Base-by-base conservation (phyloP, 23 red algal species). In the Cyanidium caldarium region DNA sequence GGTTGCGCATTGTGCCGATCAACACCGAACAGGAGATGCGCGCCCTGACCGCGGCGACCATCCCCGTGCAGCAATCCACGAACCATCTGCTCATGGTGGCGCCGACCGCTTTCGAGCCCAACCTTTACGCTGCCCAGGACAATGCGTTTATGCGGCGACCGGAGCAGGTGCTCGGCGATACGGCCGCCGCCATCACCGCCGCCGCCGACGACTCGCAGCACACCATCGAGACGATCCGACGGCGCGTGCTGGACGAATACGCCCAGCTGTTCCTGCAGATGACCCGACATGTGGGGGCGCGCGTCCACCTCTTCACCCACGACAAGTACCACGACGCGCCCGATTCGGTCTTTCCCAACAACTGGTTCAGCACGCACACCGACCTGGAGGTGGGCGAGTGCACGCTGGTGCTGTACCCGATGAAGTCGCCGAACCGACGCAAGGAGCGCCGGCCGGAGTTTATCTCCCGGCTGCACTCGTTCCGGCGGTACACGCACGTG, bases 361-460 rank as follows among this genome's bases (percentile, higher is more conserved):
- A 95, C 75, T 87, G 82, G 72, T 95, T 95, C 70, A 81, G 74
- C 13, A 95, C 89, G 14, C 89, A 95, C 39, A 87, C 89, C 42
- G 89, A 84, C 34, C 46, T 66, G 0, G 68, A 81, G 42, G 80
- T 80, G 38, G 80, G 80, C 65, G 80, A 77, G 68, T 85, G 80
- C 42, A 85, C 81, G 7, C 80, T 95, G 21, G 82, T 87, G 39
- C 45, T 95, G 37, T 95, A 95, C 61, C 89, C 89, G 12, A 95
- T 95, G 89, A 77, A 79, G n/a, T 68, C 71, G 2, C 58, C 80
- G 23, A 87, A 86, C 42, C 39, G 89, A 30, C 67, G 89, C 29
- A 75, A 78, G 45, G 89, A 95, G 70, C 74, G 89, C 15, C 69
- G 89, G 28, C 81, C 81, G 16, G 81, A 72, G 36, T 72, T 95